Percentiles rank a stretch among this genome's conserved stretches.
Evolutionary conservation across 2,329 filamentous ascomycete species (phyloP).

Genomic region (Penicillium sp.): DNA sequence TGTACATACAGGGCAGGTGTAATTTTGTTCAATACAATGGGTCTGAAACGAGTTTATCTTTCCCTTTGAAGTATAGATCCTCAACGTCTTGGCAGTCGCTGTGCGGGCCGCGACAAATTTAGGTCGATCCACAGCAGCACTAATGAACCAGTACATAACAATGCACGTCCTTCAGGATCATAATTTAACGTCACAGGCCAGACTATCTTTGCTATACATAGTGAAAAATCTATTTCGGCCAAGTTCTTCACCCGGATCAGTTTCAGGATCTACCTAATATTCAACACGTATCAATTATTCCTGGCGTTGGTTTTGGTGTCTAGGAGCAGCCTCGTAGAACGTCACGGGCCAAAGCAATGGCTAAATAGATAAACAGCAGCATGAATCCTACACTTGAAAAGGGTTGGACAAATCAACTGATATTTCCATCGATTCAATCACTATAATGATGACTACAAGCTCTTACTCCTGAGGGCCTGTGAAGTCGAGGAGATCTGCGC

Average conservation of each 20-base stretch:
- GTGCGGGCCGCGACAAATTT: too few relatives aligned
- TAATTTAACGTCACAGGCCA: background rate
- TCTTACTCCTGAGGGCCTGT: conserved; percentile 27
- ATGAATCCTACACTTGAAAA: background rate
- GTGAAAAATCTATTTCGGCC: background rate
- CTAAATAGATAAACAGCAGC: background rate
- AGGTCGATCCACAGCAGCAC: too few relatives aligned
- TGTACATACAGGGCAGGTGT: too few relatives aligned
- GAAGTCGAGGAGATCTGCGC: conserved; percentile 43
- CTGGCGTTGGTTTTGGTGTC: background rate
- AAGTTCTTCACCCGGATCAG: background rate
- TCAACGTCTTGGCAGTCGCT: background rate
- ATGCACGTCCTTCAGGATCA: background rate
- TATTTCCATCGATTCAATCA: too few relatives aligned
- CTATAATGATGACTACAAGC: too few relatives aligned
- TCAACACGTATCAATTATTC: background rate
- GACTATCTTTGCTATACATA: background rate
- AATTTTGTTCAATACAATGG: too few relatives aligned
- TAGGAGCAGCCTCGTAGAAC: background rate
- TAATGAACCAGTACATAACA: background rate
- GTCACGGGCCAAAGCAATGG: background rate
- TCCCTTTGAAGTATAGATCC: background rate
- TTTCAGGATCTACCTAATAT: background rate
- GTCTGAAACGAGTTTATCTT: too few relatives aligned
- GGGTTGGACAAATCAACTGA: too few relatives aligned